Percentiles rank a stretch among this genome's conserved stretches.
These are phyloP conservation scores for Cichorium intybus DNA, from an alignment of 140 eudicot species.

Conservation along the genomic window DNA sequence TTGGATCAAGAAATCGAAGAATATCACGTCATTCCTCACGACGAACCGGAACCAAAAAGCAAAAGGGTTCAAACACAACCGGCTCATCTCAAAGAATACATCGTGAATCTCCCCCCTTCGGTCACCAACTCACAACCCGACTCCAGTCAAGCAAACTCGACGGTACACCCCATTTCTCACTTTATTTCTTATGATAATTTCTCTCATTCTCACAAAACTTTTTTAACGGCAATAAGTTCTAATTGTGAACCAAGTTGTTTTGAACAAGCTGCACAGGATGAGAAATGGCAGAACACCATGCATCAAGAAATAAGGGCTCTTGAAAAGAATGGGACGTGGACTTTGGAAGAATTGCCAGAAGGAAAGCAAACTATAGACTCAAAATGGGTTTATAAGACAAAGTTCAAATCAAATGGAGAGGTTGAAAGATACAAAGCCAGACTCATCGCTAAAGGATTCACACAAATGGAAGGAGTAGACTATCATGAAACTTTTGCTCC, in stretches of 20 bases:
- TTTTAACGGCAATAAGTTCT: background rate
- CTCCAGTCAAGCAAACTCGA: slow-evolving; percentile 1
- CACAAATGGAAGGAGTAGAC: no score
- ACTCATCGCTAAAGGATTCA: no score
- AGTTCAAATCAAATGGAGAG: slow-evolving; percentile 2
- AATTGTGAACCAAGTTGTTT: slow-evolving; percentile 10
- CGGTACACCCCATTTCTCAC: slow-evolving; percentile 1
- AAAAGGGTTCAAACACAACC: background rate
- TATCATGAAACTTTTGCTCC: no score
- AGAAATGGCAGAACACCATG: no score
- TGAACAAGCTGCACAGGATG: slow-evolving; percentile 9
- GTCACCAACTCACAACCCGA: background rate
- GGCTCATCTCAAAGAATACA: background rate
- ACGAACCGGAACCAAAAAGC: background rate
- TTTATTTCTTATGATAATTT: background rate
- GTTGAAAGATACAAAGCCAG: slow-evolving; percentile 10
- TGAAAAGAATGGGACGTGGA: slow-evolving; percentile 8
- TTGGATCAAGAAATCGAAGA: background rate
- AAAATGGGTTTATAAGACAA: slow-evolving; percentile 2
- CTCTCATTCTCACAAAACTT: no score
- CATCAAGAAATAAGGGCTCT: no score
- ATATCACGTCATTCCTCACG: background rate
- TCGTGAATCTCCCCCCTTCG: background rate
- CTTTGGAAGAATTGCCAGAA: background rate
- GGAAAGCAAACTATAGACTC: no score